These are phyloP conservation scores for Pyrus pyrifolia DNA, from an alignment of 306 rosid genomes.

Conservation along the genomic window DNA sequence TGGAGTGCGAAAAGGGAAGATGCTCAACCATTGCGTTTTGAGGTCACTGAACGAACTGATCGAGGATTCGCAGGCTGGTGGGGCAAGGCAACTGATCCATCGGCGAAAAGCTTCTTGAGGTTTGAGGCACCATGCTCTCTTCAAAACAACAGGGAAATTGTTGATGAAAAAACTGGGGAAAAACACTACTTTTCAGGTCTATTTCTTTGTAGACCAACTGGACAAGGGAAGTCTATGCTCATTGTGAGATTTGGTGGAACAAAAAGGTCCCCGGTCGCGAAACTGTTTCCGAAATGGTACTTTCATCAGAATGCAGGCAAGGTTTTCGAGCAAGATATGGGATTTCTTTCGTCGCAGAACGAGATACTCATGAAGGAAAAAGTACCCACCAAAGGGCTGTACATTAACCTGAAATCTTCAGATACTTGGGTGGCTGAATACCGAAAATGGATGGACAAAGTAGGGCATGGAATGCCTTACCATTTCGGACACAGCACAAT, in stretches of 20 bases:
- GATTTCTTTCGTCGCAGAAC: conserved; percentile 88
- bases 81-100: conserved; percentile 56
- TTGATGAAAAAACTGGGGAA: conserved; percentile 45
- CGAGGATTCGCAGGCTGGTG: conserved; percentile 96
- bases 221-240: conserved; percentile 93
- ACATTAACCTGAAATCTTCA: conserved; percentile 72
- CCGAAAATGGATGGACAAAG: conserved; percentile 96
- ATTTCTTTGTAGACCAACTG: conserved; percentile 89
- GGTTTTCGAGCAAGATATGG: conserved; percentile 99
- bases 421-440: conserved; percentile 95
- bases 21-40: conserved; percentile 66
- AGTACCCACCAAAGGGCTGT: conserved; percentile 78
- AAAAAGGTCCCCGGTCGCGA: conserved; percentile 36
- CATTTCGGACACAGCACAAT: conserved; percentile 88
- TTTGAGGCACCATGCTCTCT: conserved; percentile 88
- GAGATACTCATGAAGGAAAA: conserved; percentile 70
- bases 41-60: conserved; percentile 68
- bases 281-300: conserved; percentile 81
- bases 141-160: conserved; percentile 65
- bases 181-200: conserved; percentile 64
- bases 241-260: conserved; percentile 88
- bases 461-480: conserved; percentile 97
- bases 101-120: conserved; percentile 49
- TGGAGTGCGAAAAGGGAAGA: conserved; percentile 81
- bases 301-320: conserved; percentile 90